Percentiles rank a stretch among this genome's conserved stretches.
phyloP scores from a whole-genome alignment of 2,329 filamentous ascomycete species.

The Exophiala aquamarina region DNA sequence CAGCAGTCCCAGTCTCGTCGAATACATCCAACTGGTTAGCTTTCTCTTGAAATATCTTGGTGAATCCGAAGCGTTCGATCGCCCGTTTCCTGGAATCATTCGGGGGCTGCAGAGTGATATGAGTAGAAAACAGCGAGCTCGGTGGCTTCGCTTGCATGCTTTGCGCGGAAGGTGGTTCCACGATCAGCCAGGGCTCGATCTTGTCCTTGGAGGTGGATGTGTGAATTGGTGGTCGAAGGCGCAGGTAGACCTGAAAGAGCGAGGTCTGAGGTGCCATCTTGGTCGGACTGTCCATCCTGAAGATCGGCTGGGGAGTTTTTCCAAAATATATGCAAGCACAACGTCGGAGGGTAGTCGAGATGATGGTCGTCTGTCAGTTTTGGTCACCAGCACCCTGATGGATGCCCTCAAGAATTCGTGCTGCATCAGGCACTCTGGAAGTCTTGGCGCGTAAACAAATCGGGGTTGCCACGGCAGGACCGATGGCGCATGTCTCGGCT shows the following conservation, averaged over 20 bases:
- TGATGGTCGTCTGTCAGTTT: not conserved
- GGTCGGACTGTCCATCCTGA: constrained; percentile 22
- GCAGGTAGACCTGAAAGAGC: constrained; percentile 89
- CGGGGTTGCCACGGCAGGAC: constrained; percentile 1
- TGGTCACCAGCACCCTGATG: no score
- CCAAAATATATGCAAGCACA: not conserved
- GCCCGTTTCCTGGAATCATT: constrained; percentile 80
- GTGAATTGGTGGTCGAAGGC: constrained; percentile 67
- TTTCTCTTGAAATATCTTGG: constrained; percentile 85
- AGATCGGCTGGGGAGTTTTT: not conserved
- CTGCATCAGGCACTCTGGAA: no score
- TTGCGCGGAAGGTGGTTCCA: constrained; percentile 58
- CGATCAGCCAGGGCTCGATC: constrained; percentile 72
- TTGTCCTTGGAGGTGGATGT: constrained; percentile 38
- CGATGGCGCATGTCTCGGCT: not conserved
- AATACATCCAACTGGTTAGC: constrained; percentile 85
- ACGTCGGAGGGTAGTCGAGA: not conserved
- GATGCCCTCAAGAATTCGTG: no score
- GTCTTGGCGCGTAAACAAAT: no score
- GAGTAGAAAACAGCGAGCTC: constrained; percentile 52
- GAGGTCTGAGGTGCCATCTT: constrained; percentile 36
- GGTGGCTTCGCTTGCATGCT: constrained; percentile 34
- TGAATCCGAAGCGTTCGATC: constrained; percentile 92
- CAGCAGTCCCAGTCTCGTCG: constrained; percentile 61
- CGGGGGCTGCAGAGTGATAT: constrained; percentile 76